Percentiles rank a stretch among this genome's conserved stretches.
Conservation (phyloP, 805 yeast species). For the Kodamaea kaohsiungensis region DNA sequence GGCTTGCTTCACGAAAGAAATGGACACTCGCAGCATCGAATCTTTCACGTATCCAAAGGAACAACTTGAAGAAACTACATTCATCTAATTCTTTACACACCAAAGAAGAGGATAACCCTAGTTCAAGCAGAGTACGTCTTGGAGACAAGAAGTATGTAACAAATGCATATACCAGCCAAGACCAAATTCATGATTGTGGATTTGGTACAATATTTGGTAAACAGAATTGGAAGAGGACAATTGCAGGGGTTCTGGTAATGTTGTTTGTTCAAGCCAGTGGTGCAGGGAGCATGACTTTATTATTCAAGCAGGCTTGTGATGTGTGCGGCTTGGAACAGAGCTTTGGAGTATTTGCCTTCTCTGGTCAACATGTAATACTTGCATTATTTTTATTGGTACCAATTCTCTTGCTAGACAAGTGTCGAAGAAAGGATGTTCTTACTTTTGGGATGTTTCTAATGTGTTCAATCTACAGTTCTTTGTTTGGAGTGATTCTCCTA, state of each 20-base stretch:
- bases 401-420: slow-evolving; percentile 39
- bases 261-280: slow-evolving; percentile 47
- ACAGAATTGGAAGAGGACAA: slow-evolving; percentile 32
- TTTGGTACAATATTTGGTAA: slow-evolving; percentile 34
- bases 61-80: neutral
- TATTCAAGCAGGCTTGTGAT: slow-evolving; percentile 47
- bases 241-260: slow-evolving; percentile 41
- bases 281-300: slow-evolving; percentile 44
- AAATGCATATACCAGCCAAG: slow-evolving; percentile 23
- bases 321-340: slow-evolving; percentile 45
- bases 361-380: slow-evolving; percentile 39
- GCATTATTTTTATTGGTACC: slow-evolving; percentile 47
- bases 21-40: slow-evolving; percentile 12
- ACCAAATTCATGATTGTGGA: slow-evolving; percentile 20
- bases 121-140: neutral
- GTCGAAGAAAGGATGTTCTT: slow-evolving; percentile 49
- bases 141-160: slow-evolving; percentile 26
- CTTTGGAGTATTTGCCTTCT: slow-evolving; percentile 31
- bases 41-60: slow-evolving; percentile 4
- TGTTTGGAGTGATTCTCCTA: slow-evolving; percentile 36
- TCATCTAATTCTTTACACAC: neutral
- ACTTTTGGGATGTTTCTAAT: slow-evolving; percentile 44
- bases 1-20: slow-evolving; percentile 17
- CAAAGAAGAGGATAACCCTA: neutral
- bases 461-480: slow-evolving; percentile 32